Base-by-base conservation (phyloP, 2,329 filamentous ascomycete genomes). In the Alternaria brassicicola region DNA sequence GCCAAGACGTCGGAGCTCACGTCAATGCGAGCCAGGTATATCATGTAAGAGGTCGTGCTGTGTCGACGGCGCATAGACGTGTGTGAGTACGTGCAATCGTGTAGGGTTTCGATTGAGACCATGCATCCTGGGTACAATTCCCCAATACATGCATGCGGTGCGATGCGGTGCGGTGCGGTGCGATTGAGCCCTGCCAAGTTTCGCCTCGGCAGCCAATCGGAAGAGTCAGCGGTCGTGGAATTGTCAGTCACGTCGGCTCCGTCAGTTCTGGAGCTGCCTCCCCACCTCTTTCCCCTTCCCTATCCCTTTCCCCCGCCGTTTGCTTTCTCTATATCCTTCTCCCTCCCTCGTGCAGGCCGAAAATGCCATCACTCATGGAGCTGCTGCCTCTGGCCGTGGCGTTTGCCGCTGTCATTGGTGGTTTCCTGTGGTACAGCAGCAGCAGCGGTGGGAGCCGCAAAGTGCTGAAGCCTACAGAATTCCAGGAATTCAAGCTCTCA, bases 401-500 rank as follows among this genome's bases (percentile, higher is more conserved):
- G 8, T 68, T 92, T 45, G 89, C 91, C 30, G 76, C 89, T 31
- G 77, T 86, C 12, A 78, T 97, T 36, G 88, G 88, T 58, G 85
- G 84, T 50, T 88, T 85, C 77, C 95, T 94, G 81, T 85, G 92
- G 75, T 88, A 83, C 75, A 86, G 80, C 72, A 87, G 86, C 75
- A 86, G 80, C 71, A 87, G 55, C 51, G 52, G 85, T 72, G 84
- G 92, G 93, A 83, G 76, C 45, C 55, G 55, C 78, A 93, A 91
- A 80, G 89, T 95, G 65, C 86, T 99, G 69, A 94, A 94, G 82
- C 92, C 93, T 30, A 88, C 89, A 68, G 84, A 85, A 49, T 97
- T 97, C 86, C 93, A 97, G 78, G 87, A 96, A 57, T 97, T 97
- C 76, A 89, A 92, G 77, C 89, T 99, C 70, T 89, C 90, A 79